Evolutionary conservation across 73 alveolate genomes (phyloP).

Genomic region (Blepharisma japonicum): DNA sequence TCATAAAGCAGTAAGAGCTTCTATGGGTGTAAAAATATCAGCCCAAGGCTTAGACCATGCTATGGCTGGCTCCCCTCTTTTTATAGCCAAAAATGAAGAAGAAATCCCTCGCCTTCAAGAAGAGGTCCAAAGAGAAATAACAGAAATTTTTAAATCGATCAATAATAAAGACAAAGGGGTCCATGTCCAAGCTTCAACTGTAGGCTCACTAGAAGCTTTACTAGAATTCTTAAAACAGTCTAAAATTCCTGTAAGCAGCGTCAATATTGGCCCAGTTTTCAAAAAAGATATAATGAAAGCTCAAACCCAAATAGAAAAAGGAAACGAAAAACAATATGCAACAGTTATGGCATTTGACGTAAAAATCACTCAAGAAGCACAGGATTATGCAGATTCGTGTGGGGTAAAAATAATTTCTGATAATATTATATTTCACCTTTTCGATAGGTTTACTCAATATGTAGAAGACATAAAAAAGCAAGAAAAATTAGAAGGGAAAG

Average conservation of each 20-base stretch:
- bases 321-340: conserved; percentile 77
- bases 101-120: conserved; percentile 84
- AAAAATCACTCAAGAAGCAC: conserved; percentile 97
- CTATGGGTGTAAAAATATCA: conserved; percentile 97
- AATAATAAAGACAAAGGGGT: conserved; percentile 91
- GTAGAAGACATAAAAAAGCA: conserved; percentile 84
- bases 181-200: conserved; percentile 96
- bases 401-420: conserved; percentile 95
- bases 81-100: conserved; percentile 83
- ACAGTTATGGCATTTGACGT: conserved; percentile 97
- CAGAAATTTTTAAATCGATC: conserved; percentile 84
- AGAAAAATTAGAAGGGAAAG: conserved; percentile 78
- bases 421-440: conserved; percentile 93
- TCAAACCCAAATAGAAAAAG: conserved; percentile 5
- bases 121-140: conserved; percentile 77
- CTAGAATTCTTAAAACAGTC: conserved; percentile 79
- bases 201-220: conserved; percentile 98
- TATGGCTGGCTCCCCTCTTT: conserved; percentile 96
- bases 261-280: conserved; percentile 93
- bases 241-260: conserved; percentile 88
- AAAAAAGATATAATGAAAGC: conserved; percentile 95
- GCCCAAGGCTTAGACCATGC: conserved; percentile 97
- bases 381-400: conserved; percentile 94
- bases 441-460: conserved; percentile 89
- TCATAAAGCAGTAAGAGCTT: conserved; percentile 87